A percentile compares a stretch with the other conserved stretches of the same genome.
phyloP scores from a whole-genome alignment of 2,329 filamentous ascomycete species.

The Colletotrichum euphorbiae region DNA sequence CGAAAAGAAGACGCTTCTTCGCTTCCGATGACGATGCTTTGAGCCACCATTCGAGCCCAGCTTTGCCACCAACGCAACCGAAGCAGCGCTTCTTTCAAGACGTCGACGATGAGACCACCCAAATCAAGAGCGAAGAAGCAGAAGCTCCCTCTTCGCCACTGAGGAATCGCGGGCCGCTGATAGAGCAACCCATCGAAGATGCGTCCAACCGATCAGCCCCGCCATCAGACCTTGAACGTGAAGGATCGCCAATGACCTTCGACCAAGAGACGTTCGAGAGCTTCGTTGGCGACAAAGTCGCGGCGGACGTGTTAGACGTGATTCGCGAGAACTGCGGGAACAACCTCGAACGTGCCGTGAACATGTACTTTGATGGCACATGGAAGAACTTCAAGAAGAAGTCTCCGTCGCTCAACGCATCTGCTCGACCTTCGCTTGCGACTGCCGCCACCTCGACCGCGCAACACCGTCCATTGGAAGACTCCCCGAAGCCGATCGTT shows the following conservation, averaged over 20 bases:
- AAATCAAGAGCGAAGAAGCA: slow-evolving; percentile 40
- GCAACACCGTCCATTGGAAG: slow-evolving; percentile 11
- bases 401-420: slow-evolving; percentile 19
- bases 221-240: slow-evolving; percentile 40
- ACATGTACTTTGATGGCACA: slow-evolving; percentile 78
- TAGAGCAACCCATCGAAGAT: slow-evolving; percentile 42
- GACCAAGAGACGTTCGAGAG: slow-evolving; percentile 68
- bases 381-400: slow-evolving; percentile 64
- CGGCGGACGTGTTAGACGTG: slow-evolving; percentile 58
- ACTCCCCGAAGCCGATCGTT: slow-evolving; percentile 29
- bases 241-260: slow-evolving; percentile 56
- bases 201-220: slow-evolving; percentile 36
- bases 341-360: slow-evolving; percentile 72
- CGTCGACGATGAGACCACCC: slow-evolving; percentile 47
- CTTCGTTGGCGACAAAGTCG: slow-evolving; percentile 69
- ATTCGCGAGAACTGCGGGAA: slow-evolving; percentile 67
- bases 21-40: slow-evolving; percentile 46
- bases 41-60: slow-evolving; percentile 34
- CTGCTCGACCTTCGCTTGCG: neutral
- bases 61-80: slow-evolving; percentile 29
- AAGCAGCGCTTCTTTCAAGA: slow-evolving; percentile 54
- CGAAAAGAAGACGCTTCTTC: slow-evolving; percentile 62
- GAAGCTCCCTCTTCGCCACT: slow-evolving; percentile 33
- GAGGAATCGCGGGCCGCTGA: slow-evolving; percentile 40
- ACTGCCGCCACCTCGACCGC: neutral